These are phyloP conservation scores for Styphnolobium japonicum DNA, from an alignment of 306 rosid species.

Conservation along the genomic window DNA sequence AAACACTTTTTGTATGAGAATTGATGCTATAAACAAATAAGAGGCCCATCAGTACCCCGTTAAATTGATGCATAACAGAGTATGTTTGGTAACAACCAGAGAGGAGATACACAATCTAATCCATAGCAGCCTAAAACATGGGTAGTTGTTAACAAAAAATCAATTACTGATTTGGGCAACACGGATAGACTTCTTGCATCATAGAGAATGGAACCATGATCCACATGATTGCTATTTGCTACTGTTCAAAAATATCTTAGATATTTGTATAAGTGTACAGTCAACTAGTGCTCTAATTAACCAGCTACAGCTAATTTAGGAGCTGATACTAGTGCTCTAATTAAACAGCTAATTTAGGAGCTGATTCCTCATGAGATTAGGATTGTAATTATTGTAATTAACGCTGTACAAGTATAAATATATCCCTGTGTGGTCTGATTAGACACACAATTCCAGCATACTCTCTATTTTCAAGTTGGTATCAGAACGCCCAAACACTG, in stretches of 20 bases:
- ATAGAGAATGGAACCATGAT: too few species aligned
- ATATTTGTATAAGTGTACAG: background rate
- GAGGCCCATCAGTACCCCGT: background rate
- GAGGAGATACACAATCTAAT: too few species aligned
- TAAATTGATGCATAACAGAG: too few species aligned
- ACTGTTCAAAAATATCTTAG: background rate
- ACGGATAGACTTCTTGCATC: too few species aligned
- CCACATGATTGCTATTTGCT: too few species aligned
- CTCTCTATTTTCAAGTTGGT: background rate
- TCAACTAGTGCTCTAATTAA: background rate
- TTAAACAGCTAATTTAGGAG: background rate
- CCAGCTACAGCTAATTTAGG: background rate
- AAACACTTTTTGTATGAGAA: too few species aligned
- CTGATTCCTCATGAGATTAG: background rate
- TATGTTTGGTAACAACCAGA: too few species aligned
- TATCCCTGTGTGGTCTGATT: background rate
- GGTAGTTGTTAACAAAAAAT: too few species aligned
- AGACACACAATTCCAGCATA: slow-evolving; percentile 7
- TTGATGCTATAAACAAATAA: too few species aligned
- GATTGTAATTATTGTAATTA: background rate
- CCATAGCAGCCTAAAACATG: too few species aligned
- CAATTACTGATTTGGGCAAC: too few species aligned
- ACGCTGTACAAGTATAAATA: background rate
- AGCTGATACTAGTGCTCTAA: background rate
- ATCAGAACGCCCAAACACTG: too few species aligned